phyloP scores from a whole-genome alignment of 2,329 filamentous ascomycete species.

The Aspergillus aculeatinus region DNA sequence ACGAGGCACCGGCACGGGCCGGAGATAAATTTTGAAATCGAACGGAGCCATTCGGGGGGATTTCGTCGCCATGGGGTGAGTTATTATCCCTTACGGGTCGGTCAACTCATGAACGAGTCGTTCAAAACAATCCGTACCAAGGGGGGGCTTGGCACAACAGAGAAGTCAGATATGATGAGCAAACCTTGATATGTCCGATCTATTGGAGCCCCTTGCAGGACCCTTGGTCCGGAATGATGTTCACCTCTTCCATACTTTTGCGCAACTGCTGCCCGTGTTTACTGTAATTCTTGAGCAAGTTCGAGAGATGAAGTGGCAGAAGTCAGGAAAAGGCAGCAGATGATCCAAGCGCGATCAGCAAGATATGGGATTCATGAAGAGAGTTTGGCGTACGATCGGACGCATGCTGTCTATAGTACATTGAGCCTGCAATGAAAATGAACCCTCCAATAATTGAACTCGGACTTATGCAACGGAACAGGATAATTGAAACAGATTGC shows the following conservation, averaged over 20 bases:
- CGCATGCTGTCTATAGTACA: conserved; percentile 23
- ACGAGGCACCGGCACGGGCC: neutral
- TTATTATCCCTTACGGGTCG: neutral
- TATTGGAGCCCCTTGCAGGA: neutral
- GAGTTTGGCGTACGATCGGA: conserved; percentile 11
- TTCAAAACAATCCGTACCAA: neutral
- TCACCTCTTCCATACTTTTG: neutral
- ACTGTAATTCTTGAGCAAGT: neutral
- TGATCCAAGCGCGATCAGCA: neutral
- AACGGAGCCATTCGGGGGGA: neutral
- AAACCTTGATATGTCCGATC: neutral
- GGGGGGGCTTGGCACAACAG: neutral
- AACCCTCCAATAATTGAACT: conserved; percentile 14
- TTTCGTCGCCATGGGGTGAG: neutral
- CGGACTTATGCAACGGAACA: conserved; percentile 11
- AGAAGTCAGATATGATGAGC: neutral
- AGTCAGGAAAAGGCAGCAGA: neutral
- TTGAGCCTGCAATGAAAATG: conserved; percentile 22
- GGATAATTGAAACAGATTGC: neutral
- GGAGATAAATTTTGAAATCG: neutral
- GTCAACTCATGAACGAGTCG: neutral
- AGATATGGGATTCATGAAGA: conserved; percentile 8
- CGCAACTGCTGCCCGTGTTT: neutral
- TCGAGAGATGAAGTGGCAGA: neutral
- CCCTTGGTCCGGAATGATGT: neutral